Evolutionary conservation across 78 protist genomes (phyloP).

Genomic region (Dictyostelium brefeldianum): DNA sequence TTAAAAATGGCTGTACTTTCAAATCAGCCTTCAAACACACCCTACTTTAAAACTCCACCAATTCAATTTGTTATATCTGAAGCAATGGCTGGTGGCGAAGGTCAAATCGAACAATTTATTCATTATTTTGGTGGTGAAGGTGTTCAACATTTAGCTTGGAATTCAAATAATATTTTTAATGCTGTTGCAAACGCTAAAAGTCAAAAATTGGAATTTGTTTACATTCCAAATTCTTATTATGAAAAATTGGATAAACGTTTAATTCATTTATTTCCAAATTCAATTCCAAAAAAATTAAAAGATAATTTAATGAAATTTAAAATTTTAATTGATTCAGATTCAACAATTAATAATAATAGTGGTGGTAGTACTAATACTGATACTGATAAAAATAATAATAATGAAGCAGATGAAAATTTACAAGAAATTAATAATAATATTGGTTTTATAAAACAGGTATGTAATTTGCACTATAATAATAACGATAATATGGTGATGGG

Average conservation of each 20-base stretch:
- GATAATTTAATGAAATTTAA: conserved; percentile 4
- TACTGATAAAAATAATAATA: not conserved
- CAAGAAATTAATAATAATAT: not conserved
- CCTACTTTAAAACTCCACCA: conserved; percentile 13
- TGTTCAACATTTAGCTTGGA: conserved; percentile 67
- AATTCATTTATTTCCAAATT: conserved; percentile 4
- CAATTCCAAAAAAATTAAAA: not conserved
- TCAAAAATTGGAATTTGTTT: conserved; percentile 33
- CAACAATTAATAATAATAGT: not conserved
- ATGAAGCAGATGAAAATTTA: not conserved
- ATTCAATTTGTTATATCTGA: conserved; percentile 62
- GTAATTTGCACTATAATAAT: no score
- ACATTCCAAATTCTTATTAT: conserved; percentile 60
- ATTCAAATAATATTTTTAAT: conserved; percentile 29
- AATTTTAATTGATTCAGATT: conserved; percentile 66
- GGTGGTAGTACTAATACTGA: not conserved
- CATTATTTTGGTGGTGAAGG: conserved; percentile 55
- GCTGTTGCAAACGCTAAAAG: conserved; percentile 36
- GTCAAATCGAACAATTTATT: conserved; percentile 72
- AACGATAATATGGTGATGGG: no score
- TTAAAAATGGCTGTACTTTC: conserved; percentile 65
- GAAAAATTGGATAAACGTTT: conserved; percentile 18
- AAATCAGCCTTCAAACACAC: conserved; percentile 26
- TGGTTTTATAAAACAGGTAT: conserved; percentile 64
- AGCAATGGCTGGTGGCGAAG: conserved; percentile 46